These are phyloP conservation scores for Pythium chondricola DNA, from an alignment of 352 stramenopile genomes.

Conservation along the genomic window DNA sequence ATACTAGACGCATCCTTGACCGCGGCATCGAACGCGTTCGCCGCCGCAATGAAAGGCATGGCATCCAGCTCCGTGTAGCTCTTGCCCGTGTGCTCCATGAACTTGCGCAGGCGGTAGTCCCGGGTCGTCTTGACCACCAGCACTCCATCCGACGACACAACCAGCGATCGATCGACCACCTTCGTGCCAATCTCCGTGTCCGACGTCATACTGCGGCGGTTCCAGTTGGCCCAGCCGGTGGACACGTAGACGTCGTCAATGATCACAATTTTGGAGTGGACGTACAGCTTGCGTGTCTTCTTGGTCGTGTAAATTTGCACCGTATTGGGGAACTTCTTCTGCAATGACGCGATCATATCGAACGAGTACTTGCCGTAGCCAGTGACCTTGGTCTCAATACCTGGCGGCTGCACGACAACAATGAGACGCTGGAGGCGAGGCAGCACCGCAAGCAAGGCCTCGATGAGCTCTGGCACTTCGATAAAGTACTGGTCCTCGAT, in stretches of 20 bases:
- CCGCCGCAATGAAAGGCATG: constrained; percentile 42
- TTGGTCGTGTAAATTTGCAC: constrained; percentile 18
- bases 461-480: constrained; percentile 25
- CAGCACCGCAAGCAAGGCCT: constrained; percentile 22
- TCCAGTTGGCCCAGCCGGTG: constrained; percentile 29
- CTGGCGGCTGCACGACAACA: constrained; percentile 14
- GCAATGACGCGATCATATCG: constrained; percentile 19
- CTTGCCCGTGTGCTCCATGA: constrained; percentile 41
- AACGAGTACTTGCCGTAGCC: constrained; percentile 30
- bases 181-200: constrained; percentile 24
- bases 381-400: constrained; percentile 5
- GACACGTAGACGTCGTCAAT: constrained; percentile 26
- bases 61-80: constrained; percentile 29
- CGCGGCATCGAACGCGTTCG: constrained; percentile 9
- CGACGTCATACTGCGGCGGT: constrained; percentile 31
- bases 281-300: constrained; percentile 10
- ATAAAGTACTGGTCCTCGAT: constrained; percentile 49
- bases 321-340: constrained; percentile 16
- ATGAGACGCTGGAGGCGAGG: constrained; percentile 19
- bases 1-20: constrained; percentile 14
- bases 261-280: constrained; percentile 18
- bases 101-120: constrained; percentile 39
- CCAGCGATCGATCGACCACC: constrained; percentile 6
- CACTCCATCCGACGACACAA: constrained; percentile 1
- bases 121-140: constrained; percentile 1